These are phyloP conservation scores for Pseudomassariella vexata DNA, from an alignment of 2,329 filamentous ascomycete genomes.

Conservation along the genomic window DNA sequence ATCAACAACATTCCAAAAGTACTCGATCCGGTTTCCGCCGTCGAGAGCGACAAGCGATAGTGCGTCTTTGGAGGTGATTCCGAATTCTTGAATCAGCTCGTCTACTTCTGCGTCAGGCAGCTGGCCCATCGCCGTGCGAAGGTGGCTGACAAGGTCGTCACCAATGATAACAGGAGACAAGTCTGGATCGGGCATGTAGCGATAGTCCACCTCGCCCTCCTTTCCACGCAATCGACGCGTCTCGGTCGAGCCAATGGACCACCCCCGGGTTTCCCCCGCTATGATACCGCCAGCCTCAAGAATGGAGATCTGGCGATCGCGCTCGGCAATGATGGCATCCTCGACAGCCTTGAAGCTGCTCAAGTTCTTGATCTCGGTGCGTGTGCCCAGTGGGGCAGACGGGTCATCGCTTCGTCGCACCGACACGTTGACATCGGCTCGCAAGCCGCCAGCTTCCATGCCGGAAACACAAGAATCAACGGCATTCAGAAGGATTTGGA, in stretches of 20 bases:
- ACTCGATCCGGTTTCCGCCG: constrained; percentile 73
- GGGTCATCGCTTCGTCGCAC: constrained; percentile 55
- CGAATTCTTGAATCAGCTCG: constrained; percentile 56
- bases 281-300: constrained; percentile 70
- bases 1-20: constrained; percentile 65
- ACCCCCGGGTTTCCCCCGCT: constrained; percentile 85
- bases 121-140: constrained; percentile 59
- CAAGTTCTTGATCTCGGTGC: constrained; percentile 96
- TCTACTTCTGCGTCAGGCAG: constrained; percentile 67
- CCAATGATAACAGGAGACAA: constrained; percentile 74
- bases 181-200: constrained; percentile 98
- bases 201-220: constrained; percentile 94
- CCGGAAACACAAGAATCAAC: constrained; percentile 84
- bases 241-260: constrained; percentile 78
- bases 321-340: constrained; percentile 87
- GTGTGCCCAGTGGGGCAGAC: constrained; percentile 58
- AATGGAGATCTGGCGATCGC: constrained; percentile 78
- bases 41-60: constrained; percentile 73
- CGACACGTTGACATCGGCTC: constrained; percentile 94
- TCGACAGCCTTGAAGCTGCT: constrained; percentile 93
- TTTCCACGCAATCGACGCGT: constrained; percentile 82
- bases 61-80: constrained; percentile 75
- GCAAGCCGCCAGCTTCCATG: constrained; percentile 87
- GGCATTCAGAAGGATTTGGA: constrained; percentile 72
- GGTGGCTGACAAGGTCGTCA: constrained; percentile 58